Evolutionary conservation across 2,329 filamentous ascomycete genomes (phyloP).

Genomic region (Coniosporium tulheliwenetii): DNA sequence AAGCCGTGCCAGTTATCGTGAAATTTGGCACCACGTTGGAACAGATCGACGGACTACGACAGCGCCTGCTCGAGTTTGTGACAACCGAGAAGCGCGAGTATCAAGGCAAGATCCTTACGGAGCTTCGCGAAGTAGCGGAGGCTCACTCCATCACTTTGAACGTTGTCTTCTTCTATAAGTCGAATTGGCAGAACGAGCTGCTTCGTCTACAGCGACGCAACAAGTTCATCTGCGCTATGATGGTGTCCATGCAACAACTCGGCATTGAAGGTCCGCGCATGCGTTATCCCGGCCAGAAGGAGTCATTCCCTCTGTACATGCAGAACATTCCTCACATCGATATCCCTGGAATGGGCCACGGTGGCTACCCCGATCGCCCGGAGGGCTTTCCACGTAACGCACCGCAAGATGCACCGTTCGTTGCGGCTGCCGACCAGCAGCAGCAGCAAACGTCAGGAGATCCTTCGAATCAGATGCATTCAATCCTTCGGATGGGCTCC

Average conservation of each 20-base stretch:
- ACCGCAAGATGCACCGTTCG: constrained; percentile 24
- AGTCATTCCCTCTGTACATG: constrained; percentile 51
- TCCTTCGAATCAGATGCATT: constrained; percentile 29
- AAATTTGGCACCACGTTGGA: constrained; percentile 76
- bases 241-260: constrained; percentile 68
- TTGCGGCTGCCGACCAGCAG: constrained; percentile 9
- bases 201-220: constrained; percentile 81
- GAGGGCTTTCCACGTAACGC: constrained; percentile 17
- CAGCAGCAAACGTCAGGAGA: background rate
- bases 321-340: constrained; percentile 32
- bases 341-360: constrained; percentile 24
- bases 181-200: constrained; percentile 89
- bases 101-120: constrained; percentile 71
- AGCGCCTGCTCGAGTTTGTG: constrained; percentile 70
- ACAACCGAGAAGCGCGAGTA: constrained; percentile 77
- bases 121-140: constrained; percentile 64
- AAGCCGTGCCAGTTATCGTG: constrained; percentile 69
- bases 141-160: constrained; percentile 79
- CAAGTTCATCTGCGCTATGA: constrained; percentile 84
- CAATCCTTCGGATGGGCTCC: constrained; percentile 38
- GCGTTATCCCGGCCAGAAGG: constrained; percentile 52
- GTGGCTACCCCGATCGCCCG: constrained; percentile 29
- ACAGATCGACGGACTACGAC: constrained; percentile 69
- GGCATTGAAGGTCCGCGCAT: constrained; percentile 74
- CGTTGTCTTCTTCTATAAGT: constrained; percentile 95